Percentiles rank a stretch among this genome's conserved stretches.
Evolutionary conservation across 2,329 filamentous ascomycete genomes (phyloP).

Genomic region (Claviceps maximensis): DNA sequence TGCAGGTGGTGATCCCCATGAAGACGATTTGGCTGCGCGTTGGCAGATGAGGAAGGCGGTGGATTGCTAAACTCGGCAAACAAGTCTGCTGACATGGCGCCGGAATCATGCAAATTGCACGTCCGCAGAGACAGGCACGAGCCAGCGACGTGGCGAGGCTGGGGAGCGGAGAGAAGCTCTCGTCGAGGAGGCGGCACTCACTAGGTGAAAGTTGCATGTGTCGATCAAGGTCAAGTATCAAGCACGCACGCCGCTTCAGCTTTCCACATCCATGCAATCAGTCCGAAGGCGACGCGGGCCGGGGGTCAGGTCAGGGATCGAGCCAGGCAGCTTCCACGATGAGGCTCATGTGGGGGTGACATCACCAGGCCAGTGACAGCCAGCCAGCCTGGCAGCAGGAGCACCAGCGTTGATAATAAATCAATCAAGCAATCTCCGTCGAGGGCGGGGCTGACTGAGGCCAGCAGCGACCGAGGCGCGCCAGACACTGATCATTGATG

Average conservation of each 20-base stretch:
- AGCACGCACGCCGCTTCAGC: no score
- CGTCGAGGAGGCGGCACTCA: no score
- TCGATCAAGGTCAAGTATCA: background rate
- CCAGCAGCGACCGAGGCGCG: background rate
- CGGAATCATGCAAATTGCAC: background rate
- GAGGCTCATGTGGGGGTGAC: no score
- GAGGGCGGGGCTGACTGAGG: no score
- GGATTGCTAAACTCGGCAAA: constrained; percentile 48
- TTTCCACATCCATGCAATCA: no score
- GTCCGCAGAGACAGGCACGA: background rate
- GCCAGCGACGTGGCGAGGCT: background rate
- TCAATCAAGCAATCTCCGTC: no score
- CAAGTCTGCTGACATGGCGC: constrained; percentile 49
- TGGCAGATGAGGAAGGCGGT: constrained; percentile 21
- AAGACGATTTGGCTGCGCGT: constrained; percentile 6
- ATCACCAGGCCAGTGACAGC: no score
- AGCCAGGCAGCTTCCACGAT: no score
- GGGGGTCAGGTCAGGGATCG: no score
- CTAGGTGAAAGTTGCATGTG: background rate
- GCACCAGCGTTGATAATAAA: no score
- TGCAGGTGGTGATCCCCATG: constrained; percentile 3
- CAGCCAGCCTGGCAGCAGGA: no score
- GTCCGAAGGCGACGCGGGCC: no score
- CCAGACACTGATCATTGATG: background rate
- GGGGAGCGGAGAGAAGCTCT: background rate